Evolutionary conservation across 768 basidiomycete genomes (phyloP), one percentile per base, ranked within the genome.

Genomic region (Leccinum pellstonianum): DNA sequence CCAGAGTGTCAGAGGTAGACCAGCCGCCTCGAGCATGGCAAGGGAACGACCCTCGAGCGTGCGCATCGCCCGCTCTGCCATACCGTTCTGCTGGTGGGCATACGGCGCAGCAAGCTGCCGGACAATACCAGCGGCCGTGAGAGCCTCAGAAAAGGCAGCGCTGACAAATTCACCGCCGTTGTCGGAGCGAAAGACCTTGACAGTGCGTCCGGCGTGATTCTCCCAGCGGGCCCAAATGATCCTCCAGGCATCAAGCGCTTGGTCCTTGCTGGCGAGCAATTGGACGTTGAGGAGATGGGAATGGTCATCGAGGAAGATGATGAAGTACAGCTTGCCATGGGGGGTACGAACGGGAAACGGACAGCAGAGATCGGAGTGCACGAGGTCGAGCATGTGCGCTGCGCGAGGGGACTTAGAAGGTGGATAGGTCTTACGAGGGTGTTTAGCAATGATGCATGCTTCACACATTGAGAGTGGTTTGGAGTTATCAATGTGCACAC

Each of bases 71-170:
- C 67, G 51, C 51, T 77, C 71, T 4, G 64, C 66, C 38, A 69
- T 71, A 0, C 75, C 68, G 60, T 76, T 76, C 59, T 76, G 74
- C 3, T 66, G 64, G 43, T 76, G 73, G 1, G 72, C 66, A 62
- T 76, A 74, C 0, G 75, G 69, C 0, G 62, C 66, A 5, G 71
- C 66, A 0, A 62, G 12, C 46, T 74, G 70, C 1, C 65, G 54
- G 0, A 31, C 15, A 10, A 76, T 72, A 0, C 73, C 75, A 8
- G 15, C 27, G 3, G 29, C 38, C 1, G 33, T 3, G 0, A 56
- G 48, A 2, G 14, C 27, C 3, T 5, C 17, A 1, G 19, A 21
- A 6, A 61, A 58, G 0, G 10, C 27, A 0, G 33, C 4, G 21
- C 15, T 29, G 1, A 58, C 7, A 23, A 58, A 59, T 9, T 65